phyloP scores from a whole-genome alignment of 192 early-diverging fungal species.

The Coemansia sp. region DNA sequence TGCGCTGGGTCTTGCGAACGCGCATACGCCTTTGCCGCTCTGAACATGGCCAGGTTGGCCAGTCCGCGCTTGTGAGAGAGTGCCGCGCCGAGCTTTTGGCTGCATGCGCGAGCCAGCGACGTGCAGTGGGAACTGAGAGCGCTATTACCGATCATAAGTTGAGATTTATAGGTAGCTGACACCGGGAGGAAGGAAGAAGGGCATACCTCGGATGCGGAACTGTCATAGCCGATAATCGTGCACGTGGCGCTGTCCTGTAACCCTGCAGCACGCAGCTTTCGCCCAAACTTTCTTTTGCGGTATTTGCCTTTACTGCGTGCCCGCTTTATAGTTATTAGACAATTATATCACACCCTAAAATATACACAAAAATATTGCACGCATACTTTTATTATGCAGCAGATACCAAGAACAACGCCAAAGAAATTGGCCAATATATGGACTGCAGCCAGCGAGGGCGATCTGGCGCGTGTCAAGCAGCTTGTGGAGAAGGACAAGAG shows the following conservation, averaged over 20 bases:
- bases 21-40: slow-evolving; percentile 22
- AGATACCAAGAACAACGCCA: slow-evolving; percentile 8
- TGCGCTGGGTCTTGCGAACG: slow-evolving; percentile 9
- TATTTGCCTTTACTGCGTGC: neutral
- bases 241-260: neutral
- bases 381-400: no score
- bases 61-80: slow-evolving; percentile 12
- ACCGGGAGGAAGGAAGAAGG: neutral
- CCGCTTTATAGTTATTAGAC: neutral
- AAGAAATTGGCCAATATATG: slow-evolving; percentile 60
- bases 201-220: neutral
- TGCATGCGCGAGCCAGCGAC: neutral
- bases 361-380: neutral
- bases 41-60: slow-evolving; percentile 45
- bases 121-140: neutral
- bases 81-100: neutral
- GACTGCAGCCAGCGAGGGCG: slow-evolving; percentile 66
- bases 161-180: neutral
- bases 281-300: neutral
- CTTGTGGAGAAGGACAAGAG: slow-evolving; percentile 54
- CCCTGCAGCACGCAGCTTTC: neutral
- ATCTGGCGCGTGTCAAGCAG: slow-evolving; percentile 59
- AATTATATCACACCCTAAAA: neutral
- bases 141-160: neutral
- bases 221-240: neutral